These are phyloP conservation scores for Mycocentrospora acerina DNA, from an alignment of 2,329 filamentous ascomycete species.

Conservation along the genomic window DNA sequence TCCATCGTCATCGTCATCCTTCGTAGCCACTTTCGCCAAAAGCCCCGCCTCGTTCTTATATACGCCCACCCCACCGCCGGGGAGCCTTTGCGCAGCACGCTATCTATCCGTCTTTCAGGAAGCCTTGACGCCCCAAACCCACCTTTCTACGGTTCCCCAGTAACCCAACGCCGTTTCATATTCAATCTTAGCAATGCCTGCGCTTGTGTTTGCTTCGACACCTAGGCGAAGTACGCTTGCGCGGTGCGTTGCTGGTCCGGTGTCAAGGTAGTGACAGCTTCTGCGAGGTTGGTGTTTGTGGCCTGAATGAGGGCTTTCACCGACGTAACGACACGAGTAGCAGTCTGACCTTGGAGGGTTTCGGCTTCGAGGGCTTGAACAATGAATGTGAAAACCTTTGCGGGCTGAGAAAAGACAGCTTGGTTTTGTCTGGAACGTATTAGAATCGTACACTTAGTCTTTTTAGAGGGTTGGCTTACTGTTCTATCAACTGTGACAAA, in stretches of 20 bases:
- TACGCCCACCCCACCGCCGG: no score
- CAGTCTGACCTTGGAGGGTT: constrained; percentile 82
- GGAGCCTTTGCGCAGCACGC: no score
- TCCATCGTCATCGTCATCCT: no score
- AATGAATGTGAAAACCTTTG: constrained; percentile 81
- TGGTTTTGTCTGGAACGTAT: constrained; percentile 71
- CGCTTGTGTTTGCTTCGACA: constrained; percentile 1
- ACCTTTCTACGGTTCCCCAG: no score
- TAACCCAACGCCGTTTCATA: no score
- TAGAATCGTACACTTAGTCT: constrained; percentile 1
- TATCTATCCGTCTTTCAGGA: no score
- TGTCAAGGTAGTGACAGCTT: constrained; percentile 72
- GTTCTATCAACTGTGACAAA: constrained; percentile 84
- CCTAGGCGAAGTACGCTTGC: constrained; percentile 72
- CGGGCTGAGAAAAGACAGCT: constrained; percentile 72
- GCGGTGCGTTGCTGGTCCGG: constrained; percentile 79
- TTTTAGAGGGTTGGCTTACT: constrained; percentile 65
- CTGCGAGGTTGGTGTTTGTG: constrained; percentile 73
- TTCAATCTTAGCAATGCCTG: no score
- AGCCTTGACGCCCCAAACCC: no score
- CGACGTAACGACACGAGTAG: constrained; percentile 71
- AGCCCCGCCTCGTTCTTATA: no score
- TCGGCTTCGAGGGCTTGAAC: constrained; percentile 88
- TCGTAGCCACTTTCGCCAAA: no score
- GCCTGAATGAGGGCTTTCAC: constrained; percentile 76